Evolutionary conservation across 129 eudicot genomes (phyloP).

Genomic region (Lactuca sativa): DNA sequence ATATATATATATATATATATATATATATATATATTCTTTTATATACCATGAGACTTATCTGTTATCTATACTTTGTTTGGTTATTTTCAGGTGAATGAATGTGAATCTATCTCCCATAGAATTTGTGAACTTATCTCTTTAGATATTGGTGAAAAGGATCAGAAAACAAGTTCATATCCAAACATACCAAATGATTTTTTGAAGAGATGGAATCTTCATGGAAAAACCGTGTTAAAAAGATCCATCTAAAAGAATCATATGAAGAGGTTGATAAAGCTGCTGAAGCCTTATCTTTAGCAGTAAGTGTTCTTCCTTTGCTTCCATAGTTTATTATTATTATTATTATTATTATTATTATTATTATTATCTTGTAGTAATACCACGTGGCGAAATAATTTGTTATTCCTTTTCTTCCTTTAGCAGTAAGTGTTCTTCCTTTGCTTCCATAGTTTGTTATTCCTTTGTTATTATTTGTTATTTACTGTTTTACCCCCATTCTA

Average conservation of each 20-base stretch:
- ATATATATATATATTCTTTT: background rate
- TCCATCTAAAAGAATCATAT: constrained; percentile 71
- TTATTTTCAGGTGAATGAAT: constrained; percentile 68
- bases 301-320: constrained; percentile 37
- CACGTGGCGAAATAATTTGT: no score
- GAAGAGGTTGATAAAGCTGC: constrained; percentile 85
- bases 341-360: no score
- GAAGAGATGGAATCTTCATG: constrained; percentile 93
- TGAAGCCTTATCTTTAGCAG: constrained; percentile 69
- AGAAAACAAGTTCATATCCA: constrained; percentile 44
- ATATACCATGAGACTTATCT: constrained; percentile 4
- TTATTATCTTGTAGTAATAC: no score
- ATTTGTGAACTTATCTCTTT: constrained; percentile 79
- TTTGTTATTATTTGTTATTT: no score
- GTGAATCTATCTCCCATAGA: constrained; percentile 57
- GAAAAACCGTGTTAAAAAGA: constrained; percentile 90
- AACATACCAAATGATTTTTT: constrained; percentile 77
- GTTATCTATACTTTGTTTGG: background rate
- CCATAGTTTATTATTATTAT: no score
- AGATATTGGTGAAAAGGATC: constrained; percentile 75
- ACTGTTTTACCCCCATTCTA: no score
- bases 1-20: no score
- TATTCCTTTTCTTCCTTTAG: no score
- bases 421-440: no score
- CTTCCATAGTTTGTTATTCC: no score